Conservation (phyloP, 1,284 basidiomycete genomes). For the Cryptococcus hybrid region DNA sequence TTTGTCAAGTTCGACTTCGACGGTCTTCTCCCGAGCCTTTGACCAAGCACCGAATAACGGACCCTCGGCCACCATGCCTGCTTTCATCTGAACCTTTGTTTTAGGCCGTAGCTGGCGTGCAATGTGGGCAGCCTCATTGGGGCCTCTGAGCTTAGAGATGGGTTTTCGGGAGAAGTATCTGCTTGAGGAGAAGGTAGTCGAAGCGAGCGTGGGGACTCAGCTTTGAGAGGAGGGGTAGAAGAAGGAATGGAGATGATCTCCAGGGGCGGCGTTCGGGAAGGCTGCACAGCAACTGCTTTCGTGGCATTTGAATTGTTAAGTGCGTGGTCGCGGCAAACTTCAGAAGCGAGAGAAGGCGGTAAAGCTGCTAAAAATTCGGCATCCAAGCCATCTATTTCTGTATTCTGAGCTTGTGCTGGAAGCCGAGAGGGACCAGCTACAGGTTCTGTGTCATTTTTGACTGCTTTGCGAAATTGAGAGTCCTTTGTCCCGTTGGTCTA, state of each 20-base stretch:
- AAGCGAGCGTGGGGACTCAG: conserved; percentile 11
- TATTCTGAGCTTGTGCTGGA: not conserved
- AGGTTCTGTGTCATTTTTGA: not conserved
- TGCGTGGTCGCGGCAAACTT: conserved; percentile 30
- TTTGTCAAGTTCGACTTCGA: not conserved
- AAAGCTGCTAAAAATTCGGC: conserved; percentile 42
- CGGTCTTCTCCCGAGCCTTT: conserved; percentile 6
- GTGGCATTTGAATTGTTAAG: not conserved
- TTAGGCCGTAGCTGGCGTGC: conserved; percentile 43
- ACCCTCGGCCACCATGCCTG: conserved; percentile 29
- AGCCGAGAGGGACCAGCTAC: not conserved
- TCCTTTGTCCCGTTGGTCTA: conserved; percentile 30
- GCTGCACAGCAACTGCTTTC: not conserved
- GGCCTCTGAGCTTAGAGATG: conserved; percentile 10
- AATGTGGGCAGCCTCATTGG: conserved; percentile 41
- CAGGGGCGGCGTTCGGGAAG: not conserved
- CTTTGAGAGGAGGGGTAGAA: not conserved
- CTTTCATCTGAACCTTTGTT: conserved; percentile 38
- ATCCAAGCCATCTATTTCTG: conserved; percentile 27
- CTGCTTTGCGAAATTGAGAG: conserved; percentile 23
- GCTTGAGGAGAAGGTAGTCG: not conserved
- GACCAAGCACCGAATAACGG: conserved; percentile 41
- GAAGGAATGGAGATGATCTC: not conserved
- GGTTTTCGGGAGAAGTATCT: not conserved
- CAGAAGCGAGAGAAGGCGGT: conserved; percentile 30